A percentile compares a stretch with the other conserved stretches of the same genome.
Conservation (phyloP, 1,284 basidiomycete genomes). For the Cronartium quercuum region DNA sequence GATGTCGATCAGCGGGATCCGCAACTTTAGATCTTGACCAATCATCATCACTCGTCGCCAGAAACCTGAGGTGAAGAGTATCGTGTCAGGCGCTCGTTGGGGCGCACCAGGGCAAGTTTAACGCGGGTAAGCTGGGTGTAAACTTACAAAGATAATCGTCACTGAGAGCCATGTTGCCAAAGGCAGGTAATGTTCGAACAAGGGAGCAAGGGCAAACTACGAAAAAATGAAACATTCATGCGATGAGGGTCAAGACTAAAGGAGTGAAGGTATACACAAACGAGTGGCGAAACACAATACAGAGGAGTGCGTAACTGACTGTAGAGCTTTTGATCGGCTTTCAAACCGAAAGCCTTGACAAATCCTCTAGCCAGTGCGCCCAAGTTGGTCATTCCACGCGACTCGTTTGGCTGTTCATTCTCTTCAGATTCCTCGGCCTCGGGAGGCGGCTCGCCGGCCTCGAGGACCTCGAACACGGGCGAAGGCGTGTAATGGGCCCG, state of each 20-base stretch:
- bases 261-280: neutral
- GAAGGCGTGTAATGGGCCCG: neutral
- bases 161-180: constrained; percentile 45
- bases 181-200: constrained; percentile 44
- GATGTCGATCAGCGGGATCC: constrained; percentile 44
- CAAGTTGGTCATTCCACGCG: neutral
- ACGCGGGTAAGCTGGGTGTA: neutral
- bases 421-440: constrained; percentile 15
- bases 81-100: neutral
- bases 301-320: neutral
- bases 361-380: constrained; percentile 13
- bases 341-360: constrained; percentile 32
- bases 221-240: constrained; percentile 21
- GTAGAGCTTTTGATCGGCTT: constrained; percentile 14
- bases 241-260: neutral
- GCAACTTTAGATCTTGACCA: constrained; percentile 43
- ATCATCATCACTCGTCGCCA: constrained; percentile 31
- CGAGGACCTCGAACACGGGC: constrained; percentile 27
- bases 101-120: neutral
- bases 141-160: constrained; percentile 45
- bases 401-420: neutral
- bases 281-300: neutral
- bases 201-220: constrained; percentile 44
- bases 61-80: constrained; percentile 16
- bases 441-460: neutral